Base-by-base conservation (phyloP, 257 asterid species). In the Leonotis leonurus region DNA sequence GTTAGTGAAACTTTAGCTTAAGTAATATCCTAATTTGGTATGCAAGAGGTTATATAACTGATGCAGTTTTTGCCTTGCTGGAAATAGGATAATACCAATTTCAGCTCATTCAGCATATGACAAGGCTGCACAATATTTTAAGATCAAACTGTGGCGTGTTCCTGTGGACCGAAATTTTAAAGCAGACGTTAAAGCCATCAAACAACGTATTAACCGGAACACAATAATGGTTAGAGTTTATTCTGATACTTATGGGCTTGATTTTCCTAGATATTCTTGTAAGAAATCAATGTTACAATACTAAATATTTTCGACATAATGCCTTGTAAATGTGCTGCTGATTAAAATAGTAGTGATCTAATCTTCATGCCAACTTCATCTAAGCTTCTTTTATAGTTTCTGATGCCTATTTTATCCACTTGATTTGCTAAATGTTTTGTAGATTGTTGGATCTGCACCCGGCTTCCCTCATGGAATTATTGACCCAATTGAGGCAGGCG, bases 401-500 rank as follows among this genome's bases (percentile, higher is more conserved):
- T 7, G 14, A 16, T 43, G 22, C 55, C 57, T 11, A 51, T 30
- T 51, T 74, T 51, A 48, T 52, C 53, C 3, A n/a, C 56, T 60
- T 61, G 10, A n/a, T 62, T 37, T 14, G 25, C 37, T 45, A 14
- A 49, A 6, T 65, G 48, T 65, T 60, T 52, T 52, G 69, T 88
- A 93, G 99, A 82, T 93, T 82, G 87, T 89, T 83, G 99, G 97
- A 75, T 93, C 97, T 49, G 96, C 99, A 40, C 99, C 99, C 43
- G 99, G 99, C 62, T 93, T 89, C 74, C 99, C 99, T n/a, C 99
- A 93, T 78, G 99, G 99, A 74, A 85, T 93, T 62, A 80, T 93
- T 21, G 99, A 93, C 78, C 99, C 97, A 53, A 93, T 93, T 62
- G 95, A 93, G 99, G 99, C n/a, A n/a, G n/a, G n/a, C n/a, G n/a